A percentile compares a stretch with the other conserved stretches of the same genome.
Conservation (phyloP, 2,329 filamentous ascomycete species). For the Arthrinium puccinioides region DNA sequence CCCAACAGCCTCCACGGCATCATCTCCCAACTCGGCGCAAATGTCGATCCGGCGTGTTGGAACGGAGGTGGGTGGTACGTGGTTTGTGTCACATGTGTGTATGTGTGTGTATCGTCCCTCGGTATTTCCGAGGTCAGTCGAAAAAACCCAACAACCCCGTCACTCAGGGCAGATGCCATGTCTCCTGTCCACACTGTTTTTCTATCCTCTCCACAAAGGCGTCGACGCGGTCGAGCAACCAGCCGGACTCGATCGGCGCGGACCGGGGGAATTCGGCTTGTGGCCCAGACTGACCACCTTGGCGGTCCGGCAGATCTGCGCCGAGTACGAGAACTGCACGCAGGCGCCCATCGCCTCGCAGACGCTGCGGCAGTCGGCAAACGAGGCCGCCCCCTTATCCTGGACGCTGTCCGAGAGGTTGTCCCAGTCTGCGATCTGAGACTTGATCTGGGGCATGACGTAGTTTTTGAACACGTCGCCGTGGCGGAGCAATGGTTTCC, state of each 20-base stretch:
- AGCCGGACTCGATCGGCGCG: slow-evolving; percentile 18
- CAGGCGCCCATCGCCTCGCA: slow-evolving; percentile 19
- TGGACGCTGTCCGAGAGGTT: slow-evolving; percentile 18
- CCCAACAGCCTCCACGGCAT: too few species aligned
- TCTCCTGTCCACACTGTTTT: not conserved
- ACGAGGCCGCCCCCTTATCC: slow-evolving; percentile 8
- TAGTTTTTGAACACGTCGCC: slow-evolving; percentile 21
- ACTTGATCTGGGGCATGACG: slow-evolving; percentile 15
- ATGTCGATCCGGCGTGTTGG: too few species aligned
- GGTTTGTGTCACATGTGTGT: too few species aligned
- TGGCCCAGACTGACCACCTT: slow-evolving; percentile 17
- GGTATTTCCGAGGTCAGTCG: too few species aligned
- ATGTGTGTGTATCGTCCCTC: too few species aligned
- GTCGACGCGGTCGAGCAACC: slow-evolving; percentile 22
- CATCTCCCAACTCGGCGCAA: too few species aligned
- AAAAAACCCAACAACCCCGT: too few species aligned
- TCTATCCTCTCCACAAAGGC: slow-evolving; percentile 18
- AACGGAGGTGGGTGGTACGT: too few species aligned
- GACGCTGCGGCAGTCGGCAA: slow-evolving; percentile 15
- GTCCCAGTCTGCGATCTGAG: slow-evolving; percentile 20
- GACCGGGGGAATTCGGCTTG: slow-evolving; percentile 8
- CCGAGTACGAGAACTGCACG: slow-evolving; percentile 21
- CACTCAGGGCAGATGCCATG: too few species aligned
- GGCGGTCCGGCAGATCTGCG: slow-evolving; percentile 18
- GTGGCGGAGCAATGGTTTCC: slow-evolving; percentile 17